Conservation (phyloP, 768 basidiomycete species). For the Phlebiopsis flavidoalba region DNA sequence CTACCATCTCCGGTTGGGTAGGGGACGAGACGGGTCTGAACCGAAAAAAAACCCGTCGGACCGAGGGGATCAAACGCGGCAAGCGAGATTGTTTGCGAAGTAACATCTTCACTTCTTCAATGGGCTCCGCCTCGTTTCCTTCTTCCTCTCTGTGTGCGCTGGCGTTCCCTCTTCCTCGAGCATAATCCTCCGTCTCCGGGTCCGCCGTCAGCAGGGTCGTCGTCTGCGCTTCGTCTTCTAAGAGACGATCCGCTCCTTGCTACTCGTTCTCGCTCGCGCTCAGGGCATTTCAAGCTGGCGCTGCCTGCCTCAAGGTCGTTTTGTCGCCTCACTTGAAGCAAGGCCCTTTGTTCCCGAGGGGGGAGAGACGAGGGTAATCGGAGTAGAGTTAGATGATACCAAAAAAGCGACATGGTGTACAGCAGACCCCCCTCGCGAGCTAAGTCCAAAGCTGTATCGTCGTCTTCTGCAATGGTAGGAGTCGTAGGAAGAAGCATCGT, state of each 20-base stretch:
- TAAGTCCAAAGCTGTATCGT: slow-evolving; percentile 13
- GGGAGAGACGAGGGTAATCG: not conserved
- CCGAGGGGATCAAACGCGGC: slow-evolving; percentile 11
- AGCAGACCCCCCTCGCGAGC: slow-evolving; percentile 4
- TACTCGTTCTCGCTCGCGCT: slow-evolving; percentile 11
- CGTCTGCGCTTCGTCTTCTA: slow-evolving; percentile 15
- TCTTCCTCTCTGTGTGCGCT: slow-evolving; percentile 16
- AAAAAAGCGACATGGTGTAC: too few species aligned
- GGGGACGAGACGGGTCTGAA: slow-evolving; percentile 2
- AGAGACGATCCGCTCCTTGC: slow-evolving; percentile 1
- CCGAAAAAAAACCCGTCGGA: slow-evolving; percentile 18
- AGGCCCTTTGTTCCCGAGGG: not conserved
- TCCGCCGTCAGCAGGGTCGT: slow-evolving; percentile 18
- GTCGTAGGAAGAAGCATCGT: slow-evolving; percentile 6
- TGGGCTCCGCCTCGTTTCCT: too few species aligned
- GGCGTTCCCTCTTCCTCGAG: slow-evolving; percentile 19
- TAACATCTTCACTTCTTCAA: too few species aligned
- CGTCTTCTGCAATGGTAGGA: slow-evolving; percentile 20
- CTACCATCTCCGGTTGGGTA: slow-evolving; percentile 1
- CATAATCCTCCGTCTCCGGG: slow-evolving; percentile 14
- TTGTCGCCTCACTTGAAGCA: slow-evolving; percentile 7
- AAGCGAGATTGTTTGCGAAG: slow-evolving; percentile 7
- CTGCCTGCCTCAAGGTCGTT: slow-evolving; percentile 1
- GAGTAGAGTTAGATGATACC: too few species aligned
- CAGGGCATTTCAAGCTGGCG: slow-evolving; percentile 5